phyloP scores from a whole-genome alignment of 441 rosid species.

The Omphalea diandra region DNA sequence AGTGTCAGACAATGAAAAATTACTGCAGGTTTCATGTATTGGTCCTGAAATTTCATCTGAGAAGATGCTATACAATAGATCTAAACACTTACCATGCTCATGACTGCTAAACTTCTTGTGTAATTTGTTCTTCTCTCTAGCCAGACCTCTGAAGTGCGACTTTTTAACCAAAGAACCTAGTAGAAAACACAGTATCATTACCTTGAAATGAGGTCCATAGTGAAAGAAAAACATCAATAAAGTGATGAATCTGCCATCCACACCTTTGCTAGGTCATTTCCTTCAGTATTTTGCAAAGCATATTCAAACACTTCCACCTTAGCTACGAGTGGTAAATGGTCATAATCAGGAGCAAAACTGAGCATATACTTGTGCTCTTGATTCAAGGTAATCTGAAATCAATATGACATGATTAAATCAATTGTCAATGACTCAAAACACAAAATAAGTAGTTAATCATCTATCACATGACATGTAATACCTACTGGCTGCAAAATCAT shows the following conservation, averaged over 20 bases:
- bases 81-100: slow-evolving; percentile 85
- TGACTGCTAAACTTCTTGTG: slow-evolving; percentile 96
- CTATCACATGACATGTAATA: not conserved
- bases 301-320: slow-evolving; percentile 95
- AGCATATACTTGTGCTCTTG: slow-evolving; percentile 95
- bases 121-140: slow-evolving; percentile 98
- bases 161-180: slow-evolving; percentile 99
- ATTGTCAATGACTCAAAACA: slow-evolving; percentile 9
- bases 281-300: slow-evolving; percentile 91
- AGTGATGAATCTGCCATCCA: slow-evolving; percentile 5
- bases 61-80: not conserved
- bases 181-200: slow-evolving; percentile 25
- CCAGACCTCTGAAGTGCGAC: slow-evolving; percentile 99
- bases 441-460: slow-evolving; percentile 1
- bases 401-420: slow-evolving; percentile 20
- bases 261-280: slow-evolving; percentile 97
- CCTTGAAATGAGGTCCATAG: slow-evolving; percentile 16
- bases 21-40: not conserved
- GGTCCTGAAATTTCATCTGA: not conserved
- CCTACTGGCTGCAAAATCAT: not conserved
- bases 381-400: slow-evolving; percentile 77
- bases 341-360: slow-evolving; percentile 94
- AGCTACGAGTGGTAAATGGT: slow-evolving; percentile 88
- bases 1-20: not conserved
- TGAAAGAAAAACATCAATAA: slow-evolving; percentile 15